Conservation (phyloP, 805 yeast genomes). For the Saccharomyces eubayanus region DNA sequence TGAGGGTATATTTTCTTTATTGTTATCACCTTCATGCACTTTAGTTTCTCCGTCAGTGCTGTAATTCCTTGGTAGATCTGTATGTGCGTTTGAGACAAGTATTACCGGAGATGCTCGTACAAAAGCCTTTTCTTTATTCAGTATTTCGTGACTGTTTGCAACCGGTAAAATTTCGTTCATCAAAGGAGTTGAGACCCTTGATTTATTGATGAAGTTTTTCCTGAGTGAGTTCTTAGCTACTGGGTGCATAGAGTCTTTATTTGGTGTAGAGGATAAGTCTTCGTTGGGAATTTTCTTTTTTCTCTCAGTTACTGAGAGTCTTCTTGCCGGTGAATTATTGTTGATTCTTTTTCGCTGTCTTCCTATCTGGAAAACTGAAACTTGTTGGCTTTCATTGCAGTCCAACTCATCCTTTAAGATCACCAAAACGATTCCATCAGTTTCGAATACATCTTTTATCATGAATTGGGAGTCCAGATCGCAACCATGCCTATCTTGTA, state of each 20-base stretch:
- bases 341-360: slow-evolving; percentile 12
- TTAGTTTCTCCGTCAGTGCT: not conserved
- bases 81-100: not conserved
- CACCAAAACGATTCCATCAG: slow-evolving; percentile 37
- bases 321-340: slow-evolving; percentile 5
- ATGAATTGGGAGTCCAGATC: slow-evolving; percentile 68
- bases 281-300: not conserved
- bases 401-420: slow-evolving; percentile 33
- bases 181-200: not conserved
- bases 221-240: not conserved
- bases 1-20: not conserved
- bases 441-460: slow-evolving; percentile 53
- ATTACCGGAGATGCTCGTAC: not conserved
- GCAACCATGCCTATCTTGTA: slow-evolving; percentile 57
- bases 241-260: slow-evolving; percentile 7
- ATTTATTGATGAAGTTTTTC: not conserved
- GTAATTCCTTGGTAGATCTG: not conserved
- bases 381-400: slow-evolving; percentile 13
- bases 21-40: not conserved
- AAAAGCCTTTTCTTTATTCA: not conserved
- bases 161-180: not conserved
- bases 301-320: slow-evolving; percentile 5
- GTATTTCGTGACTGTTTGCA: not conserved
- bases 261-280: slow-evolving; percentile 3
- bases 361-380: slow-evolving; percentile 9